Percentiles rank a stretch among this genome's conserved stretches.
phyloP scores from a whole-genome alignment of 495 filamentous ascomycete species.

The Amniculicola lignicola region DNA sequence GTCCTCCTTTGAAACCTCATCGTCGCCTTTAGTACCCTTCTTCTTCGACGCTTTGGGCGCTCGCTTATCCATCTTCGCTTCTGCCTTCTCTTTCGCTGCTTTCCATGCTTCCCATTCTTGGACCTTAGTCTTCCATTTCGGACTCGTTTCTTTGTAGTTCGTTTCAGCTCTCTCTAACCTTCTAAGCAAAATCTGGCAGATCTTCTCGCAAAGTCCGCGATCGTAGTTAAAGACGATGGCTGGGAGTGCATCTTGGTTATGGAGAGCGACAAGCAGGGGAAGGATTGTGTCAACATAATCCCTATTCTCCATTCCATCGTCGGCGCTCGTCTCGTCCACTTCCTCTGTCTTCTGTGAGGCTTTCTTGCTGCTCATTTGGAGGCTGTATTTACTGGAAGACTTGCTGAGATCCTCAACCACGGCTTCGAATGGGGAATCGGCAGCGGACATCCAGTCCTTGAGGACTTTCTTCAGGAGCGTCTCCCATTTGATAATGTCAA shows the following conservation, averaged over 20 bases:
- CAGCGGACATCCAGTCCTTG: conserved; percentile 57
- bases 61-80: conserved; percentile 42
- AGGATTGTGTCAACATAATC: conserved; percentile 51
- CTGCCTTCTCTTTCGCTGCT: conserved; percentile 39
- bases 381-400: conserved; percentile 10
- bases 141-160: conserved; percentile 53
- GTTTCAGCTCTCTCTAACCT: conserved; percentile 54
- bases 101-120: conserved; percentile 52
- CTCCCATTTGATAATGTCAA: conserved; percentile 65
- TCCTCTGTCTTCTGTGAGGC: background rate
- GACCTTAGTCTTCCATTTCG: conserved; percentile 58
- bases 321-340: background rate
- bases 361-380: background rate
- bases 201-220: conserved; percentile 57
- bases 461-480: conserved; percentile 57
- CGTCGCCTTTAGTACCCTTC: conserved; percentile 40
- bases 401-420: conserved; percentile 49
- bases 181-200: conserved; percentile 48
- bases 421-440: conserved; percentile 58
- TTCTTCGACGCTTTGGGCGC: conserved; percentile 28
- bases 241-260: conserved; percentile 62
- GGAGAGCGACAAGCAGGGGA: conserved; percentile 59
- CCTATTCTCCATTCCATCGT: conserved; percentile 3
- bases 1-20: conserved; percentile 52
- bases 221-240: conserved; percentile 78